phyloP scores from a whole-genome alignment of 1,284 basidiomycete genomes.

The Xerocomus nothofagi region DNA sequence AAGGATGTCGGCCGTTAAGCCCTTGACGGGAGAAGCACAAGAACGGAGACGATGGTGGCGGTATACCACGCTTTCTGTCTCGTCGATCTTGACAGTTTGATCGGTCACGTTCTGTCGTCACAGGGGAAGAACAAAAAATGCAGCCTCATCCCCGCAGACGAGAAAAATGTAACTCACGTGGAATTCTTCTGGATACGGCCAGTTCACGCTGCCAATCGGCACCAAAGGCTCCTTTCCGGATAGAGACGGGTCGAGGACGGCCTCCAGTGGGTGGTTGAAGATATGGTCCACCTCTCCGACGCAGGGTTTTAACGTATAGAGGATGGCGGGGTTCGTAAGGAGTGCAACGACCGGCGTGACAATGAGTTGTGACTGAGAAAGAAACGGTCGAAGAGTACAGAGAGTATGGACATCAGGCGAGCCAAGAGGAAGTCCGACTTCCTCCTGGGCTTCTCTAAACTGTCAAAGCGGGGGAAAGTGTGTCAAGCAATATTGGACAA shows the following conservation, averaged over 20 bases:
- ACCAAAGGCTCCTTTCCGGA: slow-evolving; percentile 50
- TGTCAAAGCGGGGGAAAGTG: slow-evolving; percentile 31
- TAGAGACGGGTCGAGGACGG: slow-evolving; percentile 60
- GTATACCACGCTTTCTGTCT: slow-evolving; percentile 52
- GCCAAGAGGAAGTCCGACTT: slow-evolving; percentile 66
- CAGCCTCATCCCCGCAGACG: not conserved
- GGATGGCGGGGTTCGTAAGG: slow-evolving; percentile 51
- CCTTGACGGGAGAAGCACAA: slow-evolving; percentile 75
- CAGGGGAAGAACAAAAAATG: not conserved
- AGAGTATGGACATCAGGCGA: slow-evolving; percentile 61
- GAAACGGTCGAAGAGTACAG: slow-evolving; percentile 68
- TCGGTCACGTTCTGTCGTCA: slow-evolving; percentile 52
- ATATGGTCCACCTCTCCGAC: slow-evolving; percentile 75
- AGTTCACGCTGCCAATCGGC: slow-evolving; percentile 62
- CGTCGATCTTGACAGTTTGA: slow-evolving; percentile 38
- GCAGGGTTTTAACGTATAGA: slow-evolving; percentile 54
- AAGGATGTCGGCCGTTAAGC: slow-evolving; percentile 79
- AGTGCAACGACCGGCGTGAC: slow-evolving; percentile 76
- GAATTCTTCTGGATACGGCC: slow-evolving; percentile 71
- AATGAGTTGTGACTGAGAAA: slow-evolving; percentile 62
- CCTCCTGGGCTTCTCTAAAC: slow-evolving; percentile 82
- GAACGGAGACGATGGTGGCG: slow-evolving; percentile 78
- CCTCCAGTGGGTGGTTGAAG: slow-evolving; percentile 77
- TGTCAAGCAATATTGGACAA: slow-evolving; percentile 1
- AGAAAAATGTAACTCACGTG: slow-evolving; percentile 46